Evolutionary conservation across 148 eudicot species (phyloP), one percentile per base, ranked within the genome.

Genomic region (Vaccinium macrocarpon): DNA sequence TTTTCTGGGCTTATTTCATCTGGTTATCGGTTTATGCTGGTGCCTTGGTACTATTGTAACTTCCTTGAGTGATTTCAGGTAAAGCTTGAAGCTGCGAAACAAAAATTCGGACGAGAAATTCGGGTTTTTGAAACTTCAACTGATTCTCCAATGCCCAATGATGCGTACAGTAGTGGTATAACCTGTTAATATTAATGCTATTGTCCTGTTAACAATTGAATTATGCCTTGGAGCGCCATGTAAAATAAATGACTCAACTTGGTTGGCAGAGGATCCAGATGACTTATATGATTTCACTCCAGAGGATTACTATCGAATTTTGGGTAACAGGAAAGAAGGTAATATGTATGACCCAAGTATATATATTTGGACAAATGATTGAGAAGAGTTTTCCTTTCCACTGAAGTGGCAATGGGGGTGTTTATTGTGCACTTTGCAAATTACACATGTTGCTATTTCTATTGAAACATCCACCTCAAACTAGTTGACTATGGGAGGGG

Each of bases 211-310:
- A 1, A 13, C 73, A 79, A 15, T 59, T 59, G n/a, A 3, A 32
- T 1, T 19, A 14, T 76, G 9, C 49, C 5, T 32, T 48, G 6
- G 53, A 46, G 50, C 73, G 48, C 49, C 71, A 0, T 81, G 13
- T 55, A 61, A 77, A 62, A 10, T 85, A 21, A 27, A 66, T 82
- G 21, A 8, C 32, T 68, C 52, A 29, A 27, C 29, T 87, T 85
- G 10, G 8, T 86, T 82, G 57, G 79, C 92, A 83, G 98, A 96
- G 86, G 98, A 92, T 57, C 59, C 91, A 56, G 98, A 96, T 83
- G 98, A 94, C 27, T 91, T 94, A 57, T 93, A 86, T 81, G 98
- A 96, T 72, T 91, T 96, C 84, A 94, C 94, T 2, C 81, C 95
- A 10, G 97, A 90, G 81, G 99, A 96, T 84, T 96, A 92, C 87